Percentiles rank a stretch among this genome's conserved stretches.
Conservation (phyloP, 805 yeast genomes). For the Sporopachydermia lactativora region DNA sequence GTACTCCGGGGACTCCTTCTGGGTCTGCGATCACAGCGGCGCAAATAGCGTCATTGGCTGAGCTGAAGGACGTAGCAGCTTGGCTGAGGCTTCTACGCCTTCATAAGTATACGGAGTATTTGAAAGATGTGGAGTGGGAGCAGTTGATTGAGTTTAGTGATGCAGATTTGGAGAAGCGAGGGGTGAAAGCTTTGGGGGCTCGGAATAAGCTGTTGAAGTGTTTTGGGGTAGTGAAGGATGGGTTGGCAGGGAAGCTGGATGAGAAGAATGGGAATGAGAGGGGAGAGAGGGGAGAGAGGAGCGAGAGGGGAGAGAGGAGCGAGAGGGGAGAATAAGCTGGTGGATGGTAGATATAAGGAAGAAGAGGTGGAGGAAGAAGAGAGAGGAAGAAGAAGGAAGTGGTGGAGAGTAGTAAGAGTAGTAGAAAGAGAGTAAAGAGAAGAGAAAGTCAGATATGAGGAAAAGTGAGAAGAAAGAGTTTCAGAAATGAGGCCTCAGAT, state of each 20-base stretch:
- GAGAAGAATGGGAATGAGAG: no score
- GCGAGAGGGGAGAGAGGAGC: no score
- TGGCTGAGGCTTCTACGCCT: conserved; percentile 85
- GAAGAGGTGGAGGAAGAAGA: no score
- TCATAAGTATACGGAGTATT: conserved; percentile 85
- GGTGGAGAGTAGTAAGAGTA: no score
- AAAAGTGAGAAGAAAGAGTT: no score
- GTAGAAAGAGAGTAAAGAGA: no score
- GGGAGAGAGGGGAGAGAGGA: no score
- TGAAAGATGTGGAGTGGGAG: conserved; percentile 65
- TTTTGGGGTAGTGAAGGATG: conserved; percentile 63
- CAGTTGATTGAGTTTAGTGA: conserved; percentile 63
- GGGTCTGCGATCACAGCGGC: neutral
- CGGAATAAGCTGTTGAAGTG: conserved; percentile 87
- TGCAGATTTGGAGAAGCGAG: conserved; percentile 53
- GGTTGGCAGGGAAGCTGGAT: neutral
- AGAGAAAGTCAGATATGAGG: no score
- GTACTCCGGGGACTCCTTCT: conserved; percentile 1
- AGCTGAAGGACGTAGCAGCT: conserved; percentile 64
- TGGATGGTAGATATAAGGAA: no score
- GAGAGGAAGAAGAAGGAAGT: no score
- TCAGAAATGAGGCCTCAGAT: no score
- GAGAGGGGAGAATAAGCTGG: no score
- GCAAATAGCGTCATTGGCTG: neutral
- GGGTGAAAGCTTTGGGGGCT: conserved; percentile 93